These are phyloP conservation scores for Lanmaoa rubissima DNA, from an alignment of 768 basidiomycete genomes.

Conservation along the genomic window DNA sequence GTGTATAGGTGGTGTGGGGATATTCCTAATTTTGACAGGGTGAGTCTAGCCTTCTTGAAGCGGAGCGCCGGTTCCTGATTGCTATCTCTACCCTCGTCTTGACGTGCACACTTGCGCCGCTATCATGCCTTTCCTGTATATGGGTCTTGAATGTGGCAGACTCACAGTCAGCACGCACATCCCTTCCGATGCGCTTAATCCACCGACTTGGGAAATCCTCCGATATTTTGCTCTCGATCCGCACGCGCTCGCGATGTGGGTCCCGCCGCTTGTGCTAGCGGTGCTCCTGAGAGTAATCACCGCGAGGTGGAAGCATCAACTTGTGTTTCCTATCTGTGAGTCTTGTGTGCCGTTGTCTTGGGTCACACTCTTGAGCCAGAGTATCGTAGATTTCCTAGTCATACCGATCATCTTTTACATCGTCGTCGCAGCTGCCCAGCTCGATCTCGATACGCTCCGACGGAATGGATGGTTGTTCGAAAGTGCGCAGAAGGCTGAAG, in stretches of 20 bases:
- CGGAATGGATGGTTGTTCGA: constrained; percentile 85
- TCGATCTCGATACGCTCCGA: constrained; percentile 62
- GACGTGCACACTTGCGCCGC: neutral
- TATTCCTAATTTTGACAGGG: constrained; percentile 90
- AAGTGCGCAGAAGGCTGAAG: constrained; percentile 33
- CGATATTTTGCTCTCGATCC: constrained; percentile 63
- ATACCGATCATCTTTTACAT: constrained; percentile 87
- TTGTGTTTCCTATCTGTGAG: constrained; percentile 88
- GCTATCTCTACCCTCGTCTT: no score
- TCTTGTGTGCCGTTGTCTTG: neutral
- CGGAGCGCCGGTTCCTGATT: constrained; percentile 1
- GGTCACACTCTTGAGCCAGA: neutral
- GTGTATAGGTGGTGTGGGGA: constrained; percentile 94
- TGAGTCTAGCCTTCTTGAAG: constrained; percentile 30
- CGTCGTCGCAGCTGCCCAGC: constrained; percentile 59
- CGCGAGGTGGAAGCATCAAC: constrained; percentile 75
- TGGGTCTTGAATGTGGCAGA: constrained; percentile 35
- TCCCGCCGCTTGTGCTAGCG: constrained; percentile 74
- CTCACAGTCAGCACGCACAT: constrained; percentile 84
- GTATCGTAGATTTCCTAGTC: constrained; percentile 61
- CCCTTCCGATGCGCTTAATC: constrained; percentile 68
- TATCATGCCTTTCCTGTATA: neutral
- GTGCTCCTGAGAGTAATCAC: constrained; percentile 79
- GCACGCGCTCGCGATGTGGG: constrained; percentile 74
- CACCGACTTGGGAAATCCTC: constrained; percentile 62